Percentiles rank a stretch among this genome's conserved stretches.
Evolutionary conservation across 495 filamentous ascomycete genomes (phyloP).

Genomic region (Umbilicaria muhlenbergii): DNA sequence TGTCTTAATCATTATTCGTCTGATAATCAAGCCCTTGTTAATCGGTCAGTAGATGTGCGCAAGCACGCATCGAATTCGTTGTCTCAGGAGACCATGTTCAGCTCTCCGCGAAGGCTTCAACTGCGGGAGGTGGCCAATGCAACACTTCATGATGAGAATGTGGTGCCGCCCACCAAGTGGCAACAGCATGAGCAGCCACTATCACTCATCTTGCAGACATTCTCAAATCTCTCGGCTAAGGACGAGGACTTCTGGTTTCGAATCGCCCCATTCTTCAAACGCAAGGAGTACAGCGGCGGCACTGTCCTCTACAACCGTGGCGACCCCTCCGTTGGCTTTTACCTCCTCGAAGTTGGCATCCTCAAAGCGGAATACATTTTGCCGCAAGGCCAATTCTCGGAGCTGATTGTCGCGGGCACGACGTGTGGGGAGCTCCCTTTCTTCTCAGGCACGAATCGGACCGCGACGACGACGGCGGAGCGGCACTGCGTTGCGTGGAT

Average conservation of each 20-base stretch:
- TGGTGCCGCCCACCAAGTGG: constrained; percentile 46
- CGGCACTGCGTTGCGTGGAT: constrained; percentile 71
- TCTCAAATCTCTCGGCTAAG: constrained; percentile 58
- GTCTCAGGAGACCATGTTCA: constrained; percentile 36
- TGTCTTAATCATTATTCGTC: neutral
- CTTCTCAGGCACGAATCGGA: constrained; percentile 76
- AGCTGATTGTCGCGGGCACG: constrained; percentile 85
- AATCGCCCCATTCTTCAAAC: constrained; percentile 52
- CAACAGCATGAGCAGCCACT: constrained; percentile 75
- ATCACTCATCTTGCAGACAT: constrained; percentile 81
- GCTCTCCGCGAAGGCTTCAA: constrained; percentile 64
- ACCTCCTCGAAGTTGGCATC: constrained; percentile 80
- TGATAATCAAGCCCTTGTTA: neutral
- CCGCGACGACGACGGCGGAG: constrained; percentile 72
- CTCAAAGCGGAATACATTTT: constrained; percentile 78
- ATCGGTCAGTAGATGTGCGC: constrained; percentile 10
- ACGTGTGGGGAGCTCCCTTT: constrained; percentile 95
- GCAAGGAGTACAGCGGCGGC: constrained; percentile 47
- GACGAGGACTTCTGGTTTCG: constrained; percentile 93
- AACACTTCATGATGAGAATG: constrained; percentile 47
- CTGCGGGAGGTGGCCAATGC: constrained; percentile 63
- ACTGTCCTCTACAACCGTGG: constrained; percentile 62
- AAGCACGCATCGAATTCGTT: constrained; percentile 2
- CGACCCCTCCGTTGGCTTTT: constrained; percentile 61
- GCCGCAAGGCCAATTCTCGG: constrained; percentile 75